Percentiles rank a stretch among this genome's conserved stretches.
phyloP scores from a whole-genome alignment of 257 asterid genomes.

The Agastache rugosa region DNA sequence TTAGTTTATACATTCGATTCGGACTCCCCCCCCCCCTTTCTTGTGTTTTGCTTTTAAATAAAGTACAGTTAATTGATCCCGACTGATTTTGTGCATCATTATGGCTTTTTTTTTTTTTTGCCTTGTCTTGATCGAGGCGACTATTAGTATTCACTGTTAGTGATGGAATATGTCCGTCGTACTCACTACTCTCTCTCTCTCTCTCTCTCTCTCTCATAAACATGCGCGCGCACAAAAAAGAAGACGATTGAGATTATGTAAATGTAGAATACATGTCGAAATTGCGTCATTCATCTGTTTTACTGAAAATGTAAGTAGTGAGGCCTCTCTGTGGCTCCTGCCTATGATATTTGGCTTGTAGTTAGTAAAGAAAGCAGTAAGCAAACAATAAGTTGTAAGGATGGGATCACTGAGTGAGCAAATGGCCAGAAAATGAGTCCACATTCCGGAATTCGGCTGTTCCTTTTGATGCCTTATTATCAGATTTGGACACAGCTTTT shows the following conservation, averaged over 20 bases:
- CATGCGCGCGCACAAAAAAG: neutral
- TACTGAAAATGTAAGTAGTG: neutral
- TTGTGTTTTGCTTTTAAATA: too few relatives aligned
- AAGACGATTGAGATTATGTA: neutral
- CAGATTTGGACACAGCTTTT: conserved; percentile 57
- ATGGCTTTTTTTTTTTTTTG: too few relatives aligned
- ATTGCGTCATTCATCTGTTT: conserved; percentile 11
- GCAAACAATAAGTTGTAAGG: neutral
- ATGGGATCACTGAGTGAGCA: conserved; percentile 43
- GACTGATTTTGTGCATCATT: too few relatives aligned
- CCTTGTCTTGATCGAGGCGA: too few relatives aligned
- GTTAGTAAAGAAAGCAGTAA: conserved; percentile 13
- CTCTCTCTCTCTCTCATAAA: neutral
- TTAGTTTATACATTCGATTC: too few relatives aligned
- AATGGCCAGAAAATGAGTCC: conserved; percentile 46
- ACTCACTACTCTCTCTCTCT: neutral
- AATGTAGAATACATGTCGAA: neutral
- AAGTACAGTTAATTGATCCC: too few relatives aligned
- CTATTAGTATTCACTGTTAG: too few relatives aligned
- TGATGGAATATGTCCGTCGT: too few relatives aligned
- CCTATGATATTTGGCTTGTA: conserved; percentile 16
- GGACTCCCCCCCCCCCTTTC: too few relatives aligned
- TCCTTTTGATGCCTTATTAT: conserved; percentile 38
- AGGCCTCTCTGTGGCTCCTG: neutral
- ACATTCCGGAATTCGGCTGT: conserved; percentile 35